phyloP scores from a whole-genome alignment of 2,329 filamentous ascomycete species.

The Aspergillus persii region DNA sequence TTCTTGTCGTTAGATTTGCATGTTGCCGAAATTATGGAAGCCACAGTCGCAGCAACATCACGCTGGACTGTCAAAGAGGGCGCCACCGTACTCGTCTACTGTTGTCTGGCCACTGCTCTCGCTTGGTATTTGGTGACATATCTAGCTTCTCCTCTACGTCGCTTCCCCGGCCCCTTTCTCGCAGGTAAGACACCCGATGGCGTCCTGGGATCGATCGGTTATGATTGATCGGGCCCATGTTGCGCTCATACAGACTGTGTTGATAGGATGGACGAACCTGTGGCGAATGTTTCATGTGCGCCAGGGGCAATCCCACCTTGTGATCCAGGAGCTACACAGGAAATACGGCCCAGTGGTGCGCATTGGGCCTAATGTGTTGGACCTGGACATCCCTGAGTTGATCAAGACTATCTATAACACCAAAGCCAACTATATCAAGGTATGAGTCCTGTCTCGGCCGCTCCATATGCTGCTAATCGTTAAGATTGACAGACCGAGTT shows the following conservation, averaged over 20 bases:
- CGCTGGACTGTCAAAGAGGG: not conserved
- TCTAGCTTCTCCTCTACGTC: slow-evolving; percentile 16
- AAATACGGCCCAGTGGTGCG: slow-evolving; percentile 44
- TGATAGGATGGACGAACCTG: slow-evolving; percentile 34
- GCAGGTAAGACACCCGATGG: slow-evolving; percentile 14
- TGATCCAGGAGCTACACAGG: slow-evolving; percentile 35
- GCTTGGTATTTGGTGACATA: slow-evolving; percentile 19
- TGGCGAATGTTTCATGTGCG: slow-evolving; percentile 35
- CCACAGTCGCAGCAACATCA: not conserved
- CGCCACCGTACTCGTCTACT: not conserved
- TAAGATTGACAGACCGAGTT: slow-evolving; percentile 33
- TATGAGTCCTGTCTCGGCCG: not conserved
- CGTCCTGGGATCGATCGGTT: not conserved
- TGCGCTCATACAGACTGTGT: not conserved
- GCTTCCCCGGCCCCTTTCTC: slow-evolving; percentile 20
- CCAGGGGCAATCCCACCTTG: slow-evolving; percentile 25
- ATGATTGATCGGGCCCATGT: not conserved
- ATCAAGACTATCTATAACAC: slow-evolving; percentile 39
- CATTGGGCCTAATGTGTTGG: slow-evolving; percentile 41
- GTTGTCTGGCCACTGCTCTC: not conserved
- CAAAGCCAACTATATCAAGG: slow-evolving; percentile 26
- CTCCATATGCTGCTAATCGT: no score
- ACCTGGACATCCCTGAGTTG: slow-evolving; percentile 39
- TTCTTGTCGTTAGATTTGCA: not conserved
- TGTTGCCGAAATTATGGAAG: not conserved